Evolutionary conservation across 129 eudicot species (phyloP).

Genomic region (Flaveria ramosissima): DNA sequence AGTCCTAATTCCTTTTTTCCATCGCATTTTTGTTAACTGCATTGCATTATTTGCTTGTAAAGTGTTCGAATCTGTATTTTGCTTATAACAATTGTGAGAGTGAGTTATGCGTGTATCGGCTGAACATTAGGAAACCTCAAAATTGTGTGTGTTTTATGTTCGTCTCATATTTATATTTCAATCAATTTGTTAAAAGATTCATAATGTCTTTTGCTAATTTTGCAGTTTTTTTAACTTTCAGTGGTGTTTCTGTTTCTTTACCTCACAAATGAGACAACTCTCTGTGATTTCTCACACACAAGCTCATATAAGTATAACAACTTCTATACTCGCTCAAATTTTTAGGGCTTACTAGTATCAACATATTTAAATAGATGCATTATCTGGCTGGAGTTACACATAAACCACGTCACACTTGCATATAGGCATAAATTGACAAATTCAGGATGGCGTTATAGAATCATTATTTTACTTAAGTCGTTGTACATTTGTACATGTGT

Average conservation of each 20-base stretch:
- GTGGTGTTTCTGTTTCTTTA: background rate
- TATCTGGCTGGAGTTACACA: constrained; percentile 5
- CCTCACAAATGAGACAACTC: background rate
- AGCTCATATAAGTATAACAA: background rate
- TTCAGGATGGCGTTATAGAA: background rate
- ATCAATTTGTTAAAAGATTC: background rate
- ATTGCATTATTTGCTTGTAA: background rate
- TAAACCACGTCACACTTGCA: background rate
- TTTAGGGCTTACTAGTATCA: background rate
- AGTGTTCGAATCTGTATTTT: constrained; percentile 1
- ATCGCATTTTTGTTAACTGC: background rate
- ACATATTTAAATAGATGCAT: background rate
- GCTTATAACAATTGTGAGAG: background rate
- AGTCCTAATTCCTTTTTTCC: background rate
- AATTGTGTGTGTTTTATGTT: background rate
- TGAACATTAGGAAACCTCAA: background rate
- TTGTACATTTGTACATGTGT: background rate
- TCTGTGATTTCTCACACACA: background rate
- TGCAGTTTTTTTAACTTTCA: background rate
- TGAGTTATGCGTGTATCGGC: background rate
- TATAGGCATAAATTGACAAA: constrained; percentile 3
- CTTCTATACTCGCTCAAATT: background rate
- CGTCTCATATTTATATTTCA: background rate
- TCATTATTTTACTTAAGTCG: background rate
- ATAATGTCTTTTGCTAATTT: background rate